Conservation (phyloP, 2,329 filamentous ascomycete species). For the Penicillium sp. region DNA sequence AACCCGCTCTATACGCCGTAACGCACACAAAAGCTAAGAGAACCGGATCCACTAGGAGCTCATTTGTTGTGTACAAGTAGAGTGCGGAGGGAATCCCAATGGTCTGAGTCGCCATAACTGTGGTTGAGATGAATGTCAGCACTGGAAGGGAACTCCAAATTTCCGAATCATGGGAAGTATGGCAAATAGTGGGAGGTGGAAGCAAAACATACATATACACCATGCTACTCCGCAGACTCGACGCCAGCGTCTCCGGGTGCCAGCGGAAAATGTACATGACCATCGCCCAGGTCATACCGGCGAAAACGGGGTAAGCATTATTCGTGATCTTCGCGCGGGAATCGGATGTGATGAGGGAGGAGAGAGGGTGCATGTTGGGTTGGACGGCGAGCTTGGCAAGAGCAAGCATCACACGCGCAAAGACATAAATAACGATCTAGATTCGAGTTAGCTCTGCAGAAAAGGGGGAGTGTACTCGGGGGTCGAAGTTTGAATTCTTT, state of each 20-base stretch:
- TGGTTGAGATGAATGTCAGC: conserved; percentile 10
- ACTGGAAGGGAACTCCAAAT: not conserved
- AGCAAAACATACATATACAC: conserved; percentile 77
- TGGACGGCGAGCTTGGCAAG: conserved; percentile 80
- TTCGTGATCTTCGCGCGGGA: conserved; percentile 54
- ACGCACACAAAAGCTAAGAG: conserved; percentile 17
- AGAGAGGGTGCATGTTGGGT: conserved; percentile 48
- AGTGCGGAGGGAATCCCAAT: conserved; percentile 83
- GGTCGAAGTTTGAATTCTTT: not conserved
- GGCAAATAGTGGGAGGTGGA: not conserved
- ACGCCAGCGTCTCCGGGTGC: conserved; percentile 88
- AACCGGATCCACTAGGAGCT: conserved; percentile 5
- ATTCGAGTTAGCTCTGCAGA: conserved; percentile 9
- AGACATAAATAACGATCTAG: conserved; percentile 95
- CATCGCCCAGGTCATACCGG: conserved; percentile 82
- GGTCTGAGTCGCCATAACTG: conserved; percentile 75
- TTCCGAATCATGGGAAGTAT: not conserved
- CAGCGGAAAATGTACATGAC: conserved; percentile 96
- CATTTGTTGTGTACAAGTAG: conserved; percentile 81
- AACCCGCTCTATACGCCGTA: conserved; percentile 24
- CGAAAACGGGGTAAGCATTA: conserved; percentile 91
- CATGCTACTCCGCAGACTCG: conserved; percentile 92
- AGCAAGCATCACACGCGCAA: conserved; percentile 83
- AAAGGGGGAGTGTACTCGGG: not conserved
- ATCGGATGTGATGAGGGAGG: conserved; percentile 46